Evolutionary conservation across 1,284 basidiomycete genomes (phyloP), one percentile per base, ranked within the genome.

Genomic region (Pisolithus thermaeus): DNA sequence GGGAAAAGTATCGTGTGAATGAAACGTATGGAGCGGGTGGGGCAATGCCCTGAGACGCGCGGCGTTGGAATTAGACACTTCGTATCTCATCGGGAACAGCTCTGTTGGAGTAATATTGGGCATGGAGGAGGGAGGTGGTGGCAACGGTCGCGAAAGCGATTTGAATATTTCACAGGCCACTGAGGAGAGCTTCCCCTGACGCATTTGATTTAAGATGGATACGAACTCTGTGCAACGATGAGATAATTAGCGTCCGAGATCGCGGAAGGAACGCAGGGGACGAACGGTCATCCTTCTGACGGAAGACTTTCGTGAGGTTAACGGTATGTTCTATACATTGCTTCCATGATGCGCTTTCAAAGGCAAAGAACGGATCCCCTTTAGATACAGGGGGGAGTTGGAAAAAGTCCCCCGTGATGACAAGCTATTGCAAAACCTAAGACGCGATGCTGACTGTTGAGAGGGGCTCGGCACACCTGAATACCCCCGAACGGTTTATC

Each of bases 381-480:
- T 71, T 65, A 12, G 62, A 64, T 4, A 95, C 84, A 0, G 92
- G 92, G 0, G 92, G 92, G 1, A 95, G 74, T 66, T 95, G 91
- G 69, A 91, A 92, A 68, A 93, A 93, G 66, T 93, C 90, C 6
- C 91, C 90, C 0, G 88, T 88, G n/a, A 91, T 72, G 49, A 94
- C 79, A 52, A 94, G 72, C 78, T 67, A 22, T 23, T 36, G 22
- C 23, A 30, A 49, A 5, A 38, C 51, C 35, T 56, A 44, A 4
- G n/a, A 25, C 11, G 22, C 11, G 20, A 27, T 27, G 16, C 23
- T 39, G 20, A 1, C 36, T 12, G 20, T 32, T 4, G 8, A 47
- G 25, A 20, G 2, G 40, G 40, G 51, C 16, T 8, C 43, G 1
- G 54, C 66, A n/a, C 50, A 81, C 83, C 72, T 90, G 87, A n/a